Percentiles rank a stretch among this genome's conserved stretches.
These are phyloP conservation scores for Orbilia quercus DNA, from an alignment of 2,329 filamentous ascomycete genomes.

Conservation along the genomic window DNA sequence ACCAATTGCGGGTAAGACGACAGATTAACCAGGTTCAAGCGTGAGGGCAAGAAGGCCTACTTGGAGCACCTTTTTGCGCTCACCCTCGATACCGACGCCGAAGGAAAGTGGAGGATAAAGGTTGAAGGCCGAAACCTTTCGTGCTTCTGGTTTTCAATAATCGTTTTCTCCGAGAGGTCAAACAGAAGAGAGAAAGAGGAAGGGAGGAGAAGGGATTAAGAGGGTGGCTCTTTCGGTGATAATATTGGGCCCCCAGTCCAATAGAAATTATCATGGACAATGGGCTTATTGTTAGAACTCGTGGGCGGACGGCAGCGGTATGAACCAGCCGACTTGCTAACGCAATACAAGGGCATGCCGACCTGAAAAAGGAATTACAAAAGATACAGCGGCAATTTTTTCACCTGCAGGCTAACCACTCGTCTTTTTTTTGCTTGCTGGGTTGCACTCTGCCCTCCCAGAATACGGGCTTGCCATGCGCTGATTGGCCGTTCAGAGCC, in stretches of 20 bases:
- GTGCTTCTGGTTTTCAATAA: conserved; percentile 34
- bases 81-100: conserved; percentile 50
- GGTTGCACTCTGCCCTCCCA: conserved; percentile 42
- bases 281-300: conserved; percentile 53
- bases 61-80: conserved; percentile 55
- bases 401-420: conserved; percentile 47
- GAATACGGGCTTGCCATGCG: conserved; percentile 39
- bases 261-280: conserved; percentile 54
- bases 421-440: conserved; percentile 44
- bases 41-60: conserved; percentile 55
- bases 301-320: conserved; percentile 54
- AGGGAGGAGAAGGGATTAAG: conserved; percentile 35
- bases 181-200: conserved; percentile 27
- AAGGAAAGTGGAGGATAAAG: conserved; percentile 40
- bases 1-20: conserved; percentile 46
- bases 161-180: conserved; percentile 40
- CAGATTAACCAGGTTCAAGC: conserved; percentile 39
- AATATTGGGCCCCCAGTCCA: conserved; percentile 44
- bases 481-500: conserved; percentile 51
- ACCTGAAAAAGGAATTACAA: conserved; percentile 35
- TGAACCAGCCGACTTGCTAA: conserved; percentile 51
- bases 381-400: conserved; percentile 56
- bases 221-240: conserved; percentile 41
- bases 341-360: conserved; percentile 54
- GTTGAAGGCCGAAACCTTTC: conserved; percentile 27